phyloP scores from a whole-genome alignment of 2,329 filamentous ascomycete species.

The Neofusicoccum laricinum region DNA sequence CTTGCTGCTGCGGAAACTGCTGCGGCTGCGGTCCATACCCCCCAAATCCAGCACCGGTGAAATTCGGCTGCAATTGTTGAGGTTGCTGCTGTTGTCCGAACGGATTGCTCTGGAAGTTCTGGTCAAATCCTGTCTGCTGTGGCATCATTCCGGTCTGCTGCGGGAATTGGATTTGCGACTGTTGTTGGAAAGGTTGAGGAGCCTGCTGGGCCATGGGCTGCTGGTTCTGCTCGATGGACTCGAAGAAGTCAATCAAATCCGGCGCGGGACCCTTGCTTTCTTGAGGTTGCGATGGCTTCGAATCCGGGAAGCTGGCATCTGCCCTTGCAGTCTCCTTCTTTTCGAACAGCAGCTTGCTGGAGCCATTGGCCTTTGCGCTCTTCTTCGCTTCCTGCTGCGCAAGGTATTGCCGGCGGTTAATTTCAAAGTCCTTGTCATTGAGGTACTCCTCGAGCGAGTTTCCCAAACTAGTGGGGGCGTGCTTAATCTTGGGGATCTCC shows the following conservation, averaged over 20 bases:
- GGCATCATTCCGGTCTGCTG: constrained; percentile 22
- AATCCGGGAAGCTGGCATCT: constrained; percentile 13
- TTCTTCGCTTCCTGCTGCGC: constrained; percentile 77
- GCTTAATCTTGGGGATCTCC: constrained; percentile 94
- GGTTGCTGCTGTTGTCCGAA: constrained; percentile 39
- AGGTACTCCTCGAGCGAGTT: constrained; percentile 91
- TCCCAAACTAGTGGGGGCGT: constrained; percentile 88
- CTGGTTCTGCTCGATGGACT: constrained; percentile 86
- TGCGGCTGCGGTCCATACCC: constrained; percentile 73
- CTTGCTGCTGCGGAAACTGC: constrained; percentile 33
- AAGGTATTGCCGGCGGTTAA: constrained; percentile 87
- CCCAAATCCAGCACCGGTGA: constrained; percentile 78
- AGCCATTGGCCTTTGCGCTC: constrained; percentile 41
- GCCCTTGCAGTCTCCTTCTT: constrained; percentile 24
- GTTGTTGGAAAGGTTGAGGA: constrained; percentile 22
- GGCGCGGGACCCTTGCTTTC: constrained; percentile 62
- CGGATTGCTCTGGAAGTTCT: constrained; percentile 35
- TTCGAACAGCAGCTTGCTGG: constrained; percentile 37
- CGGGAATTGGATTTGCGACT: constrained; percentile 28
- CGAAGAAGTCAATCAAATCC: constrained; percentile 88
- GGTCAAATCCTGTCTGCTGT: constrained; percentile 19
- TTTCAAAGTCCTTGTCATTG: constrained; percentile 90
- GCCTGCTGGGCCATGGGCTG: constrained; percentile 51
- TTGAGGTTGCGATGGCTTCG: constrained; percentile 37
- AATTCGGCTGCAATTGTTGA: constrained; percentile 51